A percentile compares a stretch with the other conserved stretches of the same genome.
Evolutionary conservation across 208 protist species (phyloP).

Genomic region (Leishmania major): DNA sequence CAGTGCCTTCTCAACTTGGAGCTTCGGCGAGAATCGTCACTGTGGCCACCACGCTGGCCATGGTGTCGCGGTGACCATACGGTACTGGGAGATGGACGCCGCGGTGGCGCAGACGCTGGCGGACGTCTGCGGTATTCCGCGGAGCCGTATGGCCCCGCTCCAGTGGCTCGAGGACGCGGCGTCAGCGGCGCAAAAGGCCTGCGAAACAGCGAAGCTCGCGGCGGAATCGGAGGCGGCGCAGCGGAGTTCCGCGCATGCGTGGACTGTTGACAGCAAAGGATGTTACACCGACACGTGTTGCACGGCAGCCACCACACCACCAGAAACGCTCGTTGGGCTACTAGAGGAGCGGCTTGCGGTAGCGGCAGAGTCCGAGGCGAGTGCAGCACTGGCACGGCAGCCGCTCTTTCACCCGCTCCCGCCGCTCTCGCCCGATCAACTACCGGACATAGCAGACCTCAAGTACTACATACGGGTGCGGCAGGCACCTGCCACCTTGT

Average conservation of each 20-base stretch:
- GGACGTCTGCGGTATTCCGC: constrained; percentile 26
- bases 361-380: neutral
- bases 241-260: neutral
- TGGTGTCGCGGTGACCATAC: constrained; percentile 11
- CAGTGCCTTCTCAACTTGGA: neutral
- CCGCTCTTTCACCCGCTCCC: constrained; percentile 25
- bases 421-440: constrained; percentile 24
- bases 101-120: constrained; percentile 24
- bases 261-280: neutral
- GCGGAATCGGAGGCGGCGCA: neutral
- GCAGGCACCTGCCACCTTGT: neutral
- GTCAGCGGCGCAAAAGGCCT: constrained; percentile 8
- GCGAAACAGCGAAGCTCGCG: neutral
- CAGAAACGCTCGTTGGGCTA: constrained; percentile 12
- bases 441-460: constrained; percentile 22
- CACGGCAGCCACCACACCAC: constrained; percentile 15
- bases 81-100: constrained; percentile 27
- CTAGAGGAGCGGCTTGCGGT: constrained; percentile 10
- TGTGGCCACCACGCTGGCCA: neutral
- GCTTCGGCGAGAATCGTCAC: neutral
- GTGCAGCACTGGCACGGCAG: neutral
- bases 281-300: neutral
- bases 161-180: constrained; percentile 40
- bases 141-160: constrained; percentile 32
- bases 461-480: constrained; percentile 34